Conservation (phyloP, 768 basidiomycete species). For the Rhodocollybia butyracea region DNA sequence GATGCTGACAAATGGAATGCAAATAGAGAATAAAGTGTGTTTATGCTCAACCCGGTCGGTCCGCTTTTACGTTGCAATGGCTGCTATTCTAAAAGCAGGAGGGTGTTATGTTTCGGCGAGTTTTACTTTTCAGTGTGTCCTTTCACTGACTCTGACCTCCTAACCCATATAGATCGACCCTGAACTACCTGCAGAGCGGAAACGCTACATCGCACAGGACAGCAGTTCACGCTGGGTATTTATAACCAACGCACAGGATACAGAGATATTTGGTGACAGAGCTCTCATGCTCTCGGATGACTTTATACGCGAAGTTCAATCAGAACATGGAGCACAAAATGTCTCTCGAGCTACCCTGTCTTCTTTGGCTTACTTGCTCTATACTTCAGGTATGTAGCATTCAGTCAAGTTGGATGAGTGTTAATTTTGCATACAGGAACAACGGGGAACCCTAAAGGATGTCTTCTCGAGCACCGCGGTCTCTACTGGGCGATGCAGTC, state of each 20-base stretch:
- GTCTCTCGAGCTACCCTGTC: slow-evolving; percentile 26
- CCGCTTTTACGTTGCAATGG: slow-evolving; percentile 37
- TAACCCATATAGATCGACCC: slow-evolving; percentile 42
- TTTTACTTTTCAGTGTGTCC: slow-evolving; percentile 2
- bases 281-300: slow-evolving; percentile 18
- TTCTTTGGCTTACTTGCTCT: slow-evolving; percentile 41
- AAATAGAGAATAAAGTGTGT: slow-evolving; percentile 38
- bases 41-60: slow-evolving; percentile 42
- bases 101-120: slow-evolving; percentile 51
- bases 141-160: not conserved
- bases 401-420: not conserved
- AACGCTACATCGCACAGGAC: slow-evolving; percentile 41
- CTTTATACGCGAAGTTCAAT: slow-evolving; percentile 23
- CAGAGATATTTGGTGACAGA: slow-evolving; percentile 16
- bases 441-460: slow-evolving; percentile 51
- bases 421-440: slow-evolving; percentile 29
- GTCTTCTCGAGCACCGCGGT: slow-evolving; percentile 31
- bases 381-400: slow-evolving; percentile 41
- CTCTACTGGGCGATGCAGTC: slow-evolving; percentile 28
- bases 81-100: slow-evolving; percentile 45
- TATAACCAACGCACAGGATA: slow-evolving; percentile 21
- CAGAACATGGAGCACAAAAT: slow-evolving; percentile 22
- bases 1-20: slow-evolving; percentile 31
- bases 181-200: slow-evolving; percentile 43
- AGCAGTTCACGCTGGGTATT: slow-evolving; percentile 39